phyloP scores from a whole-genome alignment of 768 basidiomycete species.

The Hygrocybe punicea region DNA sequence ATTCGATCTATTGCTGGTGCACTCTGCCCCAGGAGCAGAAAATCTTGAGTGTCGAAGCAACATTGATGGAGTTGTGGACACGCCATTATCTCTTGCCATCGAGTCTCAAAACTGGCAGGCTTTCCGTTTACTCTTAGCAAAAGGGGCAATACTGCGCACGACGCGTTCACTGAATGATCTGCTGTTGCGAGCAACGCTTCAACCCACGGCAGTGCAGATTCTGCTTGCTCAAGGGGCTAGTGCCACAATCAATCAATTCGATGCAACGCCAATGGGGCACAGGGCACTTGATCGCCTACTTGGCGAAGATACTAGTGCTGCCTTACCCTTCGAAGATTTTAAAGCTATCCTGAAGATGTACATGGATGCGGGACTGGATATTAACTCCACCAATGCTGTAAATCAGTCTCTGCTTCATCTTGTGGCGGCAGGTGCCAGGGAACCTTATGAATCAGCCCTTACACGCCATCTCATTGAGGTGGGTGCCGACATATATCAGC shows the following conservation, averaged over 20 bases:
- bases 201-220: not conserved
- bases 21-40: slow-evolving; percentile 7
- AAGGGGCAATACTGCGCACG: slow-evolving; percentile 9
- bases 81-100: slow-evolving; percentile 11
- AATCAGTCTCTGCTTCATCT: not conserved
- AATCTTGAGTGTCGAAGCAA: slow-evolving; percentile 3
- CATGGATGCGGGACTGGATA: not conserved
- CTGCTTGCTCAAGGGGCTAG: not conserved
- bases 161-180: not conserved
- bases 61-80: not conserved
- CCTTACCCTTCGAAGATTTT: not conserved
- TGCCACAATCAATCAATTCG: not conserved
- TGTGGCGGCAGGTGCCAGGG: not conserved
- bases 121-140: slow-evolving; percentile 4
- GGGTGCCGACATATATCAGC: not conserved
- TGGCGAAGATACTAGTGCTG: not conserved
- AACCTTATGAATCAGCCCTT: not conserved
- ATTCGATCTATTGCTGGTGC: slow-evolving; percentile 8
- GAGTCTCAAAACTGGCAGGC: slow-evolving; percentile 4
- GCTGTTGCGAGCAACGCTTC: not conserved
- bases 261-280: not conserved
- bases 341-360: not conserved
- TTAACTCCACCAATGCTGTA: not conserved
- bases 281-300: no score
- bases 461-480: not conserved